Evolutionary conservation across 345 rosid genomes (phyloP).

Genomic region (Mercurialis annua): DNA sequence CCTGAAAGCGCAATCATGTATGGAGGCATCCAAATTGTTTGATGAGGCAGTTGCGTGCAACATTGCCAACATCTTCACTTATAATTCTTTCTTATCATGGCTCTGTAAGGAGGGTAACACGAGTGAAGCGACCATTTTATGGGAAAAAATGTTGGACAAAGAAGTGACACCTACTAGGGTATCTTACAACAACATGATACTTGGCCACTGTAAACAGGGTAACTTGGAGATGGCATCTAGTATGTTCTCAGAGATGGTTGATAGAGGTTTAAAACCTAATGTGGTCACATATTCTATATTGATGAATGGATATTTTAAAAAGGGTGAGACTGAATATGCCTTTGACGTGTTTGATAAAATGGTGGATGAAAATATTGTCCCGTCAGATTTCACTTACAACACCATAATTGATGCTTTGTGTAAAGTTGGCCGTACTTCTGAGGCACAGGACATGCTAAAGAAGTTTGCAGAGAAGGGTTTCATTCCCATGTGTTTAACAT

Average conservation of each 20-base stretch:
- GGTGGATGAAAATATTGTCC: conserved; percentile 41
- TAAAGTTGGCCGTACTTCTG: conserved; percentile 52
- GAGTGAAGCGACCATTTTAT: conserved; percentile 49
- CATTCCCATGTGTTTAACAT: conserved; percentile 46
- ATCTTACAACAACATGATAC: conserved; percentile 66
- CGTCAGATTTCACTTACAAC: conserved; percentile 53
- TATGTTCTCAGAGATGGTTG: conserved; percentile 46
- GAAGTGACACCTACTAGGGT: conserved; percentile 42
- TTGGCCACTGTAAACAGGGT: conserved; percentile 44
- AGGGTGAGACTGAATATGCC: conserved; percentile 41
- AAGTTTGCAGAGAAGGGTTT: conserved; percentile 43
- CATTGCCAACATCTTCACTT: conserved; percentile 50
- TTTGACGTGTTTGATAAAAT: conserved; percentile 49
- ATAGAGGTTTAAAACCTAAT: conserved; percentile 53
- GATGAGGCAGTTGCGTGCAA: conserved; percentile 54
- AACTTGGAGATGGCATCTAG: conserved; percentile 44
- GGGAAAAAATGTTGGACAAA: conserved; percentile 53
- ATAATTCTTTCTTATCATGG: conserved; percentile 53
- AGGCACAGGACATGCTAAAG: conserved; percentile 50
- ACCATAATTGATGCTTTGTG: conserved; percentile 58
- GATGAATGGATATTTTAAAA: conserved; percentile 63
- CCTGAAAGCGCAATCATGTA: conserved; percentile 34
- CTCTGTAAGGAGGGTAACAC: conserved; percentile 47
- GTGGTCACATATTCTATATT: conserved; percentile 53
- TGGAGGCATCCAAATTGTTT: conserved; percentile 48